Base-by-base conservation (phyloP, 306 rosid species). In the Fragaria ananassa region DNA sequence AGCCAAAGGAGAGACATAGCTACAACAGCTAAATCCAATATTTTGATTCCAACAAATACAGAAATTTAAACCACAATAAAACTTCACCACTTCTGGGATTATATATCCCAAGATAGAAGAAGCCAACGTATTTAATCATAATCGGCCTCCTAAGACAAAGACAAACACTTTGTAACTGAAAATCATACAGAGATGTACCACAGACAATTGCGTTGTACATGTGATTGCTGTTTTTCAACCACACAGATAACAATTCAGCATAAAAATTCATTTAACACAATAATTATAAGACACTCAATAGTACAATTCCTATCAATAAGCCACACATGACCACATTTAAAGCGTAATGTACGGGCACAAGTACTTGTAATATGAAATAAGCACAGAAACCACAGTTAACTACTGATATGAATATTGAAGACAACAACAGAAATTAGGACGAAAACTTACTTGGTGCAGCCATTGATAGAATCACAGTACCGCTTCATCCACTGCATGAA, bases 401-500 rank as follows among this genome's bases (percentile, higher is more conserved):
- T 6, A 72, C 4, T 9, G 53, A 41, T 11, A 23, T 27, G 14
- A 60, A 71, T 12, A 1, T 27, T 21, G 3, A 25, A 73, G 8
- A 14, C 4, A 58, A 34, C 4, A 7, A 15, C 6, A 2, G 35
- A 21, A 74, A 58, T 29, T 41, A 10, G 10, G 11, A 37, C 34
- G 45, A 10, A 6, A 49, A 67, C 51, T 75, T 81, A 95, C 99
- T 19, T 78, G 56, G 41, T 68, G 51, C 96, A 93, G 2, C 92
- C 89, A 74, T 83, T 85, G 71, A 88, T 85, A 0, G 99, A 90
- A 81, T 95, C 99, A 37, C 97, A 92, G 88, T 92, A 95, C 44
- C 93, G 72, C 80, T 95, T 95, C 97, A 95, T 80, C 99, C 99
- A 95, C 65, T 92, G 99, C 96, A 92, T 95, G 85, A 95, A 91